Percentiles rank a stretch among this genome's conserved stretches.
Evolutionary conservation across 176 grass and related monocot genomes (phyloP).

Genomic region (Poa annua): DNA sequence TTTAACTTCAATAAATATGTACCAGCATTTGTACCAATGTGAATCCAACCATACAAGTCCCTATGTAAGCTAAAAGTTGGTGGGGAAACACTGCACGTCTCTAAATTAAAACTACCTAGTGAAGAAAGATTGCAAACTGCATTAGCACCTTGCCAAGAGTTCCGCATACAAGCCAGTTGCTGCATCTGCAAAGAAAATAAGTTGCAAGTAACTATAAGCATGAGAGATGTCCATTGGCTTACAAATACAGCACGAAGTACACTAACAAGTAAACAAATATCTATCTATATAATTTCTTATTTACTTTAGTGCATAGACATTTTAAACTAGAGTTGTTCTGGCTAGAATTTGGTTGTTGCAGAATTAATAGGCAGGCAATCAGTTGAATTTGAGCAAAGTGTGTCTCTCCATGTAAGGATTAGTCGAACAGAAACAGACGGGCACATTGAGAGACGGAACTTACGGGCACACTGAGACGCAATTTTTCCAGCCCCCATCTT

Average conservation of each 20-base stretch:
- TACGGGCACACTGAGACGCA: conserved; percentile 92
- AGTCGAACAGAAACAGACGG: neutral
- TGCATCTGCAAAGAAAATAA: conserved; percentile 70
- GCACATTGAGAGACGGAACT: conserved; percentile 23
- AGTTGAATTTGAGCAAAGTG: neutral
- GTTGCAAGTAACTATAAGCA: conserved; percentile 24
- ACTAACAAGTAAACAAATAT: neutral
- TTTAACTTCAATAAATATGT: neutral
- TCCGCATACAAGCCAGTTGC: conserved; percentile 89
- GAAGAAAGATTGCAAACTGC: conserved; percentile 51
- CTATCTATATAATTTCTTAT: neutral
- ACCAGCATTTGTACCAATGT: neutral
- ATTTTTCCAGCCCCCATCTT: conserved; percentile 96
- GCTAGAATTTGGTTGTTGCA: neutral
- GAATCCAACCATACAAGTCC: neutral
- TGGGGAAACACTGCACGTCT: neutral
- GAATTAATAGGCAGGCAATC: neutral
- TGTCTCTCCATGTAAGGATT: neutral
- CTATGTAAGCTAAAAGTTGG: neutral
- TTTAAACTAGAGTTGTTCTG: neutral
- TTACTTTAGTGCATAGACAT: neutral
- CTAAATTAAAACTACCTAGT: conserved; percentile 52
- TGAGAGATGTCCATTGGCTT: neutral
- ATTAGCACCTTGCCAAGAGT: conserved; percentile 74
- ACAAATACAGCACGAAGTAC: neutral